These are phyloP conservation scores for Amylostereum areolatum DNA, from an alignment of 1,284 basidiomycete genomes.

Conservation along the genomic window DNA sequence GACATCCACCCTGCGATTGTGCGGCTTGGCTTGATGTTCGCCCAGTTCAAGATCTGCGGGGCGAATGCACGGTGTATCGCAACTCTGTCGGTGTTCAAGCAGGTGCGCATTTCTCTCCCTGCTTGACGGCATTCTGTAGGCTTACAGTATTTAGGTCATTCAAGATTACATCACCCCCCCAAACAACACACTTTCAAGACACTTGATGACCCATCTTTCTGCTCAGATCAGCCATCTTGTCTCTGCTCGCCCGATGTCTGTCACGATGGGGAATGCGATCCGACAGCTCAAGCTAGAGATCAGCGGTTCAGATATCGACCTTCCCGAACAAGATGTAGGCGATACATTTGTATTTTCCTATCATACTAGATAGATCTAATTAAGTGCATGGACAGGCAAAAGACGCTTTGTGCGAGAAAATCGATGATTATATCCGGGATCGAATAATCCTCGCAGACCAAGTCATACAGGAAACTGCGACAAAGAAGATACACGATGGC, in stretches of 20 bases:
- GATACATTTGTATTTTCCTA: slow-evolving; percentile 20
- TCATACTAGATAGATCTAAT: neutral
- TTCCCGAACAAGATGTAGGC: slow-evolving; percentile 85
- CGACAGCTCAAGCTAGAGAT: slow-evolving; percentile 96
- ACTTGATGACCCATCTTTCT: slow-evolving; percentile 83
- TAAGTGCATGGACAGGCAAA: slow-evolving; percentile 49
- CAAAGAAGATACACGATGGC: slow-evolving; percentile 90
- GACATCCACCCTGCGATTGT: slow-evolving; percentile 80
- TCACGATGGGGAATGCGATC: slow-evolving; percentile 94
- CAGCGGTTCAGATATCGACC: slow-evolving; percentile 85
- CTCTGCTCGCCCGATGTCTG: slow-evolving; percentile 83
- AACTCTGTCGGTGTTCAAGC: slow-evolving; percentile 81
- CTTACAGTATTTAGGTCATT: slow-evolving; percentile 49
- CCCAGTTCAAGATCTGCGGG: slow-evolving; percentile 81
- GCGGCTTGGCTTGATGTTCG: slow-evolving; percentile 75
- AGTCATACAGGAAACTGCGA: slow-evolving; percentile 86
- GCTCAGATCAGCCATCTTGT: slow-evolving; percentile 91
- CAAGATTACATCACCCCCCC: slow-evolving; percentile 81
- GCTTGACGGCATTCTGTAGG: slow-evolving; percentile 12
- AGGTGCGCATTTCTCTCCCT: slow-evolving; percentile 39
- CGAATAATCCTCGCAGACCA: slow-evolving; percentile 91
- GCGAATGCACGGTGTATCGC: slow-evolving; percentile 88
- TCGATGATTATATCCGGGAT: slow-evolving; percentile 93
- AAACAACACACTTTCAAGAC: slow-evolving; percentile 78
- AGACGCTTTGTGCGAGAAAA: slow-evolving; percentile 75